Evolutionary conservation across 306 rosid species (phyloP), one percentile per base, ranked within the genome.

Genomic region (Rosa persica): DNA sequence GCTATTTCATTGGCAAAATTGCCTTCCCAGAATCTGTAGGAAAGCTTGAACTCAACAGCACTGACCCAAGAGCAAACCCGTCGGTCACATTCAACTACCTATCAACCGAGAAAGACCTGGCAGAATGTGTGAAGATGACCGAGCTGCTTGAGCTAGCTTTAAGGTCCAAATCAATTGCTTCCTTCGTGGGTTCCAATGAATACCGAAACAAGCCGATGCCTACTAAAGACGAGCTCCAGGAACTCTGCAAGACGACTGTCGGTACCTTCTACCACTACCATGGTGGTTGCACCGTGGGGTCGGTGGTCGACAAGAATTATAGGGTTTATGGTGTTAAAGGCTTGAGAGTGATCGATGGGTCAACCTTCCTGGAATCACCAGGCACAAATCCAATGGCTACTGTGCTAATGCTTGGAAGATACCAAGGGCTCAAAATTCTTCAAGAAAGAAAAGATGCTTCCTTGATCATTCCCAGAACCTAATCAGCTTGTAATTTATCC

Each of bases 341-440:
- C 0, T 52, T 90, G 12, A 84, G 89, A 55, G 82, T 89, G 23
- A 81, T 90, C 67, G 97, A 90, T 78, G 95, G 93, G 55, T 92
- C 97, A 68, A 90, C 95, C 2, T 83, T 89, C 54, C 70, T 81
- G 4, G 90, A 86, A 40, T 84, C 97, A 70, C 97, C 96, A 16
- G 92, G 97, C 36, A 89, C 93, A 81, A 89, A 92, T 71, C 95
- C 95, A 65, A 87, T 87, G 89, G 90, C 92, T 11, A 87, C 95
- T 19, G 54, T 87, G 57, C 76, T 92, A 30, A 90, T 92, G 97
- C 87, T 90, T 17, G 95, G 96, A 70, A 90, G 96, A 70, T 89
- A 86, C 74, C 93, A 86, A 89, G 97, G 93, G 81, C 78, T 89
- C 43, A 81, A 85, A 79, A 89, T 92, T 82, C 83, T 30, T 30